Base-by-base conservation (phyloP, 768 basidiomycete genomes). In the Hericium coralloides region DNA sequence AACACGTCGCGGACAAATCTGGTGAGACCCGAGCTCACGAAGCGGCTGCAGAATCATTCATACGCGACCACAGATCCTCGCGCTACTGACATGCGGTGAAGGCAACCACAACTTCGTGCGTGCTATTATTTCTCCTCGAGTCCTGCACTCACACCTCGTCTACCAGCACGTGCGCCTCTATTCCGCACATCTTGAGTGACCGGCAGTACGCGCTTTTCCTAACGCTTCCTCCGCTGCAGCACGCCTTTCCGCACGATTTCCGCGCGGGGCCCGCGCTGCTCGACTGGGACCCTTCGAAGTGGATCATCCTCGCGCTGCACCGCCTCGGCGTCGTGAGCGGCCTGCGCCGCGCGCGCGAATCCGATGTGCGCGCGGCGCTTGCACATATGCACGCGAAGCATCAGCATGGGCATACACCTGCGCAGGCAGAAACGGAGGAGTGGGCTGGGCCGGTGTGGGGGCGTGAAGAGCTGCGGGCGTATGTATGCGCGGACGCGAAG, bases 241-340 rank as follows among this genome's bases (percentile, higher is more conserved):
- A 90, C 67, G 77, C 87, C 0, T 90, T 89, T 64, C 89, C 89
- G 10, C 80, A 84, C 57, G 88, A 92, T 68, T 90, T 82, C 69
- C 79, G 87, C 23, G 85, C 87, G 18, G 86, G 82, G 0, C 84
- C 82, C 10, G 74, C 77, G 18, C 49, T 58, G 7, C 67, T 73
- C 23, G 86, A 85, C 61, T 92, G 87, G 87, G 88, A 92, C 68
- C 87, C 89, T 0, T 85, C 85, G 2, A 90, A 89, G 71, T 90
- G 87, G 88, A 76, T 83, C 45, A 89, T 90, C 43, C 65, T 79
- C 20, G 50, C 70, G 4, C 72, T 90, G 12, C 70, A 83, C 60
- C 63, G 61, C 5, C 52, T 82, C 8, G 79, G 82, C 0, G 66
- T 83, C 0, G 79, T 73, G 1, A 70, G 66, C 6, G 70, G 75